Base-by-base conservation (phyloP, 495 filamentous ascomycete genomes). In the Wilcoxina mikolae region DNA sequence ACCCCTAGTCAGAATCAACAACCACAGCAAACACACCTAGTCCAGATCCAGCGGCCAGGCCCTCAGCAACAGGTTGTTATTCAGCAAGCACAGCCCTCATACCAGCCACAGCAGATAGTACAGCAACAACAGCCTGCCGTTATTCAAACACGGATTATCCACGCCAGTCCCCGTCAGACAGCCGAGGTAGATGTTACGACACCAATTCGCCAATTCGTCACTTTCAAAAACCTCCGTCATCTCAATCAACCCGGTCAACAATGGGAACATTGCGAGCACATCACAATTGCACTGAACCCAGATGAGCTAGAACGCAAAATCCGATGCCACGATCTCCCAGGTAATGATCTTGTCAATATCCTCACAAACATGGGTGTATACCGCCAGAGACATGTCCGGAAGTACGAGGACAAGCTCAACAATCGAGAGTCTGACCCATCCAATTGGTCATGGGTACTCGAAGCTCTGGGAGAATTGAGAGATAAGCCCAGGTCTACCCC, bases 401-500 rank as follows among this genome's bases (percentile, higher is more conserved):
- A 54, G 22, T 58, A 64, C 17, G 61, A 65, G 20, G 54, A 58
- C 3, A 65, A 60, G 43, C 35, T 65, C 15, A 65, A 65, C 42
- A 24, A 53, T 15, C 29, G 46, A 15, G 62, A 64, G 38, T 33
- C 51, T 15, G 62, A 64, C 39, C 25, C 46, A n/a, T 50, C 43
- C 38, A 57, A 56, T 28, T 65, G 58, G 57, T 51, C 45, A 23
- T 65, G 62, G 62, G 56, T 59, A 18, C 44, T 64, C 12, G 56
- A 62, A 5, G 62, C 60, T 4, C 51, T 65, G 35, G 62, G 62
- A 22, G 64, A 65, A 31, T 53, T 65, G 28, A 64, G 64, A 44
- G 53, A 63, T 3, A 42, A 53, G 29, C 28, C 55, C 22, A 53
- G 47, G 35, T 43, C 45, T 25, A 38, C 60, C 11, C 43, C 51